Conservation (phyloP, 176 grass and related monocot genomes). For the Oryza meyeriana region DNA sequence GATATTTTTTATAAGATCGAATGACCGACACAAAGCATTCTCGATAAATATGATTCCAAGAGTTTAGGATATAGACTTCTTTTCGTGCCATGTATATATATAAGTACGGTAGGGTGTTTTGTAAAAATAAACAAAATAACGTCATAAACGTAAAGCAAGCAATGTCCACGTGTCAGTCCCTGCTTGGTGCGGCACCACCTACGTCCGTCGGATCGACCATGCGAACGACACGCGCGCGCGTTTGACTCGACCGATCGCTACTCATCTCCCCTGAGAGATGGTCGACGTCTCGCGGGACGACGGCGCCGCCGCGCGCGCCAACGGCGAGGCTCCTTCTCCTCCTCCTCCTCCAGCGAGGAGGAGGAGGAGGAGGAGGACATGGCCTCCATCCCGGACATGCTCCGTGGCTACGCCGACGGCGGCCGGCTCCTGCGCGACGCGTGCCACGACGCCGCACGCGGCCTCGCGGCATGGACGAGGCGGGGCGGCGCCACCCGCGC, state of each 20-base stretch:
- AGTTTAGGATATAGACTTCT: no score
- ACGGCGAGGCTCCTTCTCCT: background rate
- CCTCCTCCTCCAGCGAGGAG: background rate
- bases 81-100: no score
- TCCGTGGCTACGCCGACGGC: background rate
- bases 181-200: background rate
- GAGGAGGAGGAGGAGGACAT: background rate
- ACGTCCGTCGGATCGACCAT: constrained; percentile 1
- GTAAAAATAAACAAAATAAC: background rate
- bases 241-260: constrained; percentile 2
- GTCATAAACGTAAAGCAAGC: no score
- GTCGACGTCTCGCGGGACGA: background rate
- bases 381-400: background rate
- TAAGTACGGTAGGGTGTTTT: no score
- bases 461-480: constrained; percentile 59
- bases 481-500: constrained; percentile 45
- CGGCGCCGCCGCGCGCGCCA: constrained; percentile 8
- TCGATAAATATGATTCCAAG: no score
- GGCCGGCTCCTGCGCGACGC: constrained; percentile 27
- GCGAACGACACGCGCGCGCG: background rate
- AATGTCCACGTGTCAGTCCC: background rate
- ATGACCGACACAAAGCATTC: no score
- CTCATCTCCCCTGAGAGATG: constrained; percentile 9
- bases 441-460: constrained; percentile 28
- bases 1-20: no score